These are phyloP conservation scores for Kwoniella pini DNA, from an alignment of 768 basidiomycete species.

Conservation along the genomic window DNA sequence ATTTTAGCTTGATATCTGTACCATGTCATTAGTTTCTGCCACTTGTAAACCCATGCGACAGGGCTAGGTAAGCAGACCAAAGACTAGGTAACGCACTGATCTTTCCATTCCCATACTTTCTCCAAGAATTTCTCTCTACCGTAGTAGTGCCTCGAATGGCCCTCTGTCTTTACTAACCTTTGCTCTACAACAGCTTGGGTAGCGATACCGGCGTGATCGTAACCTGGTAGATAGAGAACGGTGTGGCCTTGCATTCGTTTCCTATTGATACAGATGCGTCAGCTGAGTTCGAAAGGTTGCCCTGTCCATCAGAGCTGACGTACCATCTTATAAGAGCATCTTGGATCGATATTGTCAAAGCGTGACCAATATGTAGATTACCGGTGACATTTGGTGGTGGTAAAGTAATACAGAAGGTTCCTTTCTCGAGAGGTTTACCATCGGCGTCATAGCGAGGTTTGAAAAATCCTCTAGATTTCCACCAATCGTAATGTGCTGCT, in stretches of 20 bases:
- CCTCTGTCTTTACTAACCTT: slow-evolving; percentile 76
- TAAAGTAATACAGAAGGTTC: slow-evolving; percentile 77
- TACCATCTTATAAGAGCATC: slow-evolving; percentile 86
- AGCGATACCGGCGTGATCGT: slow-evolving; percentile 97
- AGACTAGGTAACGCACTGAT: slow-evolving; percentile 85
- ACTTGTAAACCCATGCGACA: background rate
- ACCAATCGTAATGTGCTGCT: slow-evolving; percentile 98
- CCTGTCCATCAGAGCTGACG: slow-evolving; percentile 42
- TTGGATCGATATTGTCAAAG: slow-evolving; percentile 85
- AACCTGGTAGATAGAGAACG: slow-evolving; percentile 86
- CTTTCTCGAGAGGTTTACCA: slow-evolving; percentile 65
- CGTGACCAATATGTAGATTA: slow-evolving; percentile 91
- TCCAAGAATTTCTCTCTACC: slow-evolving; percentile 88
- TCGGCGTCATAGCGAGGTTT: slow-evolving; percentile 62
- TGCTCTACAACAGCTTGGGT: slow-evolving; percentile 98
- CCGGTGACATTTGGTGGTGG: slow-evolving; percentile 99
- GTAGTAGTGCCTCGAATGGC: slow-evolving; percentile 86
- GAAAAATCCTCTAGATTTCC: slow-evolving; percentile 88
- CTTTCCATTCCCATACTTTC: slow-evolving; percentile 94
- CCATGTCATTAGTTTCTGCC: background rate
- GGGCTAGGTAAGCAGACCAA: too few species aligned
- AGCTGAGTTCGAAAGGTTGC: too few species aligned
- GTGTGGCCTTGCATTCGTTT: slow-evolving; percentile 95
- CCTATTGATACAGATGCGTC: slow-evolving; percentile 58
- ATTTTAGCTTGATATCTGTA: slow-evolving; percentile 87